These are phyloP conservation scores for Penicillium sp. DNA, from an alignment of 2,329 filamentous ascomycete species.

Conservation along the genomic window DNA sequence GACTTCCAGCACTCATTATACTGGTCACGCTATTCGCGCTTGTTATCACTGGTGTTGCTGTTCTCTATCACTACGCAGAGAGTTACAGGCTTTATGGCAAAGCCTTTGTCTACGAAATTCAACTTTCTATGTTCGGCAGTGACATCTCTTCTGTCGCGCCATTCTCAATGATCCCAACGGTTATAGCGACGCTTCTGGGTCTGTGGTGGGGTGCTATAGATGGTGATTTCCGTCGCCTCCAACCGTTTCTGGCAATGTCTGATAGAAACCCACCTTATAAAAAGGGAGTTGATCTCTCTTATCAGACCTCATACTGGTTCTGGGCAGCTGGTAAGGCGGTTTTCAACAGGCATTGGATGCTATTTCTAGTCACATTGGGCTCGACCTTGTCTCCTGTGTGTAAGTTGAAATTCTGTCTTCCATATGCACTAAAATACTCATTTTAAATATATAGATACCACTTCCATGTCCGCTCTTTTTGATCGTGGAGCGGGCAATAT, in stretches of 20 bases:
- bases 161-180: conserved; percentile 17
- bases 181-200: conserved; percentile 12
- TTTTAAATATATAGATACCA: conserved; percentile 5
- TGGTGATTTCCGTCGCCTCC: conserved; percentile 15
- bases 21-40: not conserved
- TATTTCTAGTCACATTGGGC: conserved; percentile 10
- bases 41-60: conserved; percentile 7
- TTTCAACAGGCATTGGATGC: conserved; percentile 16
- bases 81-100: conserved; percentile 8
- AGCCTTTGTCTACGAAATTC: conserved; percentile 15
- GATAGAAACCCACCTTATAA: not conserved
- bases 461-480: conserved; percentile 18
- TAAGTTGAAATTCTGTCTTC: conserved; percentile 1
- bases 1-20: conserved; percentile 7
- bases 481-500: conserved; percentile 11
- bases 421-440: not conserved
- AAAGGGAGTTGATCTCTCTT: conserved; percentile 10
- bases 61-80: conserved; percentile 13
- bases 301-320: conserved; percentile 16
- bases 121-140: conserved; percentile 6
- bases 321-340: conserved; percentile 15
- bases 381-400: conserved; percentile 12
- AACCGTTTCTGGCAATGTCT: conserved; percentile 14
- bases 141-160: conserved; percentile 13
- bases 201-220: conserved; percentile 22